These are phyloP conservation scores for Diaporthe helianthi DNA, from an alignment of 2,329 filamentous ascomycete species.

Conservation along the genomic window DNA sequence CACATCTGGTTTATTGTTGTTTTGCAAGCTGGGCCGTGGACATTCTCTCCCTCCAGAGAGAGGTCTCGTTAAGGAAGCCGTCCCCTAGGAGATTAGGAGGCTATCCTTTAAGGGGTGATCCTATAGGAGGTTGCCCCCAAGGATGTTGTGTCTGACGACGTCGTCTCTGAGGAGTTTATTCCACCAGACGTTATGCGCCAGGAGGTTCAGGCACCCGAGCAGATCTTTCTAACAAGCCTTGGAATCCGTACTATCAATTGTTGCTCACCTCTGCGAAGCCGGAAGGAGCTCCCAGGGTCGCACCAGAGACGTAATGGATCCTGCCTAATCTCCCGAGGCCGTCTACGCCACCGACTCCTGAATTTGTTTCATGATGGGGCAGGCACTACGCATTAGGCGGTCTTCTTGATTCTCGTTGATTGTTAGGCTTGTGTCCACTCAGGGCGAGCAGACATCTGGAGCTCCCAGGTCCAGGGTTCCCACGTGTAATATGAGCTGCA, in stretches of 20 bases:
- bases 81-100: no score
- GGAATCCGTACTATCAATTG: neutral
- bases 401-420: neutral
- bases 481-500: neutral
- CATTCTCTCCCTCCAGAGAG: no score
- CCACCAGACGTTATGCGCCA: no score
- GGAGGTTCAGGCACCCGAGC: no score
- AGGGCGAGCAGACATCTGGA: neutral
- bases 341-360: conserved; percentile 2
- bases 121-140: no score
- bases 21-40: no score
- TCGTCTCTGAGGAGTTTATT: no score
- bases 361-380: neutral
- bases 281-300: neutral
- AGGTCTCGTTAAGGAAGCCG: no score
- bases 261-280: neutral
- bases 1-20: no score
- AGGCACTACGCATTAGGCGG: neutral
- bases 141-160: no score
- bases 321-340: conserved; percentile 7
- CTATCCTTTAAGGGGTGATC: no score
- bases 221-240: neutral
- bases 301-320: neutral
- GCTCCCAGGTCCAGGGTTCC: neutral
- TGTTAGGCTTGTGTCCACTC: neutral